Percentiles rank a stretch among this genome's conserved stretches.
Evolutionary conservation across 495 filamentous ascomycete species (phyloP).

Genomic region (Penicilliopsis zonata): DNA sequence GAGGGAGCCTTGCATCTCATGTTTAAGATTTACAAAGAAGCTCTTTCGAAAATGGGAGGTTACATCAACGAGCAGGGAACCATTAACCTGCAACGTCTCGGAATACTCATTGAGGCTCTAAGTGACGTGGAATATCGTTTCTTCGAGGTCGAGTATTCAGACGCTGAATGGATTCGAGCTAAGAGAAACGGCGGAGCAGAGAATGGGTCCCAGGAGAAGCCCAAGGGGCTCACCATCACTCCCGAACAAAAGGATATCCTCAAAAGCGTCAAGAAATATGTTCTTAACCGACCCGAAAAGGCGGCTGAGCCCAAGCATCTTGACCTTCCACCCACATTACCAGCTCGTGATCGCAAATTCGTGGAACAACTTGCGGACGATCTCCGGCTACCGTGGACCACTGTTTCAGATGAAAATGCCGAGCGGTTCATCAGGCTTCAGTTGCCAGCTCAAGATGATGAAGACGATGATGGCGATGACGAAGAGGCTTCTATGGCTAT

Average conservation of each 20-base stretch:
- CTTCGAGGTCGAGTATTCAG: slow-evolving; percentile 82
- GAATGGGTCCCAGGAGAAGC: slow-evolving; percentile 50
- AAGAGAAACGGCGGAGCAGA: slow-evolving; percentile 39
- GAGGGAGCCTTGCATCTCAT: slow-evolving; percentile 91
- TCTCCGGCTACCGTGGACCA: slow-evolving; percentile 72
- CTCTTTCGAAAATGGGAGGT: slow-evolving; percentile 76
- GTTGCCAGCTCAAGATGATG: slow-evolving; percentile 45
- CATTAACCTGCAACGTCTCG: slow-evolving; percentile 74
- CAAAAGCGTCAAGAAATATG: slow-evolving; percentile 69
- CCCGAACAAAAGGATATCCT: slow-evolving; percentile 70
- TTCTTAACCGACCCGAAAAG: slow-evolving; percentile 46
- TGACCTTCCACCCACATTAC: slow-evolving; percentile 61
- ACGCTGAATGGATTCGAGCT: slow-evolving; percentile 80
- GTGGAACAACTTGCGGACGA: slow-evolving; percentile 77
- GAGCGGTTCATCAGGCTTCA: slow-evolving; percentile 68
- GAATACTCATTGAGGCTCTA: slow-evolving; percentile 69
- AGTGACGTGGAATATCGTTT: slow-evolving; percentile 77
- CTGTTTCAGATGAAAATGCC: slow-evolving; percentile 64
- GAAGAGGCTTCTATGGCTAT: slow-evolving; percentile 80
- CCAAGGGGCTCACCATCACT: slow-evolving; percentile 57
- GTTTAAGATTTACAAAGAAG: slow-evolving; percentile 92
- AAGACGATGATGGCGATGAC: slow-evolving; percentile 60
- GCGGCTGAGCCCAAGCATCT: slow-evolving; percentile 35
- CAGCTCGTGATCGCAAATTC: slow-evolving; percentile 83
- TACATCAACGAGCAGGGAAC: slow-evolving; percentile 94